Base-by-base conservation (phyloP, 257 asterid genomes). In the Haberlea rhodopensis region DNA sequence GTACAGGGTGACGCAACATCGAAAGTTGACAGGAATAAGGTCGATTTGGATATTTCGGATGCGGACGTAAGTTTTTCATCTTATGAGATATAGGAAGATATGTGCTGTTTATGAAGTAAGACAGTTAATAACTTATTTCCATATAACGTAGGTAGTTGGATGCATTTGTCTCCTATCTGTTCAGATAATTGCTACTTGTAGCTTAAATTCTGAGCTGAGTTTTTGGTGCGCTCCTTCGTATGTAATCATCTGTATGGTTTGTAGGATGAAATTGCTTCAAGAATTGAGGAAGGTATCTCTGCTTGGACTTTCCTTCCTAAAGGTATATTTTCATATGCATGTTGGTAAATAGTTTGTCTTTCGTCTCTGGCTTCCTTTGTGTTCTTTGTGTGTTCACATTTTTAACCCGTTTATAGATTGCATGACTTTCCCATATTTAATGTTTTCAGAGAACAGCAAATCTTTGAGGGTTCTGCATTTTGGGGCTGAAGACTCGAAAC, bases 261-360 rank as follows among this genome's bases (percentile, higher is more conserved):
- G 34, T 71, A 88, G 98, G 91, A 86, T 72, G 85, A 78, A 78
- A 76, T 81, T 43, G 68, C 75, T 60, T 68, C 75, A 65, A 76
- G 79, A 78, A 84, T 91, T 24, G 95, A 81, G 76, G 90, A 88
- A 72, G 81, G 84, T 77, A 80, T 91, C 71, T 91, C 85, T 72
- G 92, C 90, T 43, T 91, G 98, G 95, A 91, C 94, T 69, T 86
- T 88, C 76, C 83, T 91, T 60, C 98, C 96, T 22, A 75, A 74
- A 81, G 94, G 96, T 91, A 64, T 34, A 59, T 67, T n/a, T n/a
- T n/a, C n/a, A 32, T 20, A 49, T 31, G 40, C 11, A 31, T 31
- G 11, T 31, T 31, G 40, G 10, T 7, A 8, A 11, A 31, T 11
- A 8, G 11, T 8, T 71, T 43, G 23, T 40, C 25, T 13, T 29